phyloP scores from a whole-genome alignment of 2,329 filamentous ascomycete species.

The Beauveria pseudobassiana region DNA sequence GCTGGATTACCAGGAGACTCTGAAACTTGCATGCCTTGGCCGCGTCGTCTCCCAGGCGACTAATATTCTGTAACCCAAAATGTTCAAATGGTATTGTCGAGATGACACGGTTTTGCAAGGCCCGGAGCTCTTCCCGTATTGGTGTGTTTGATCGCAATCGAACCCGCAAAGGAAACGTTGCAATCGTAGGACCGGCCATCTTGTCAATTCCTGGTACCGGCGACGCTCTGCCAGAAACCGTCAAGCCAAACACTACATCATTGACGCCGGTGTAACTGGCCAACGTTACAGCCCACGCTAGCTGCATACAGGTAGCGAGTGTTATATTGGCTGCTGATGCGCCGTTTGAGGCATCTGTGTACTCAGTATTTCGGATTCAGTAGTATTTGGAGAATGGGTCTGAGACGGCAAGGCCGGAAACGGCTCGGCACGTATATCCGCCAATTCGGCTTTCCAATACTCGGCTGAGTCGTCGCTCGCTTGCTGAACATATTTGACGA shows the following conservation, averaged over 20 bases:
- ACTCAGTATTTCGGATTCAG: not conserved
- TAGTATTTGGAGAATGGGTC: constrained; percentile 18
- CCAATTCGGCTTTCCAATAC: not conserved
- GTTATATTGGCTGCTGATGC: constrained; percentile 19
- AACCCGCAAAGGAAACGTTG: constrained; percentile 12
- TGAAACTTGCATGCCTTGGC: constrained; percentile 44
- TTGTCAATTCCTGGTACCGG: constrained; percentile 8
- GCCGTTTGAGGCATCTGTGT: not conserved
- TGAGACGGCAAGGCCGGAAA: constrained; percentile 25
- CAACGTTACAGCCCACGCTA: constrained; percentile 8
- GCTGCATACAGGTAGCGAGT: constrained; percentile 24
- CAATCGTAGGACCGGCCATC: constrained; percentile 21
- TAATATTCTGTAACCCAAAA: constrained; percentile 47
- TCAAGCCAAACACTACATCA: constrained; percentile 13
- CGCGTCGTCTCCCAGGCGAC: constrained; percentile 43
- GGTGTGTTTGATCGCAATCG: not conserved
- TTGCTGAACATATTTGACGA: not conserved
- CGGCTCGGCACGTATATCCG: constrained; percentile 29
- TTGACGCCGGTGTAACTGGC: constrained; percentile 2
- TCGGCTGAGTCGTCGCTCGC: not conserved
- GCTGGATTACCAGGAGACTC: constrained; percentile 18
- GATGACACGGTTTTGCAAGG: constrained; percentile 1
- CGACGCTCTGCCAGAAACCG: constrained; percentile 10
- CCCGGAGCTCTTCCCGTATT: not conserved
- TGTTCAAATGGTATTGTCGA: constrained; percentile 36